Evolutionary conservation across 192 early-diverging fungal genomes (phyloP).

Genomic region (Rhizophagus clarus): DNA sequence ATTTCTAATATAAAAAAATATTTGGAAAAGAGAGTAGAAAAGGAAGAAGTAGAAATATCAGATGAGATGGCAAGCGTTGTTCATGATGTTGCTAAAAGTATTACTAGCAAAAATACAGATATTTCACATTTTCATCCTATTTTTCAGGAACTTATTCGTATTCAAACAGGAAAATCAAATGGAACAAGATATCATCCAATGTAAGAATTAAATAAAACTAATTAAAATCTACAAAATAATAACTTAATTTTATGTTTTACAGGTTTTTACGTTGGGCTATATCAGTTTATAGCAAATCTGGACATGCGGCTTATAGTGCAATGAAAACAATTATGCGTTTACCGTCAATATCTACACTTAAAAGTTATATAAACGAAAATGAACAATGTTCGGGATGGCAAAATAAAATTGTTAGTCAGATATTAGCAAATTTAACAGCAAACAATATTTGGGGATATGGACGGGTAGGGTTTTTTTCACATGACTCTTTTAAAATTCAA

Average conservation of each 20-base stretch:
- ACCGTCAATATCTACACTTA: neutral
- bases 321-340: constrained; percentile 6
- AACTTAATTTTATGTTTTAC: neutral
- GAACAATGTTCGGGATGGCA: neutral
- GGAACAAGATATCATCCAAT: constrained; percentile 11
- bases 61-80: neutral
- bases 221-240: too few relatives aligned
- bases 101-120: neutral
- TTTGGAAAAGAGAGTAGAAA: neutral
- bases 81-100: neutral
- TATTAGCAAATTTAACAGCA: neutral
- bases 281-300: neutral
- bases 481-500: constrained; percentile 20
- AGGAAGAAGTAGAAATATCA: constrained; percentile 11
- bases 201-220: constrained; percentile 2
- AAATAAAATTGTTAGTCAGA: neutral
- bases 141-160: constrained; percentile 4
- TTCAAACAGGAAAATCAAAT: neutral
- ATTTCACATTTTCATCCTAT: constrained; percentile 4
- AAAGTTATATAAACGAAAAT: neutral
- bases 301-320: neutral
- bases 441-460: constrained; percentile 6
- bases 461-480: neutral
- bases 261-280: constrained; percentile 6
- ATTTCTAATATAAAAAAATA: constrained; percentile 8